phyloP scores from a whole-genome alignment of 768 basidiomycete species.

The Rossbeevera mucosa region DNA sequence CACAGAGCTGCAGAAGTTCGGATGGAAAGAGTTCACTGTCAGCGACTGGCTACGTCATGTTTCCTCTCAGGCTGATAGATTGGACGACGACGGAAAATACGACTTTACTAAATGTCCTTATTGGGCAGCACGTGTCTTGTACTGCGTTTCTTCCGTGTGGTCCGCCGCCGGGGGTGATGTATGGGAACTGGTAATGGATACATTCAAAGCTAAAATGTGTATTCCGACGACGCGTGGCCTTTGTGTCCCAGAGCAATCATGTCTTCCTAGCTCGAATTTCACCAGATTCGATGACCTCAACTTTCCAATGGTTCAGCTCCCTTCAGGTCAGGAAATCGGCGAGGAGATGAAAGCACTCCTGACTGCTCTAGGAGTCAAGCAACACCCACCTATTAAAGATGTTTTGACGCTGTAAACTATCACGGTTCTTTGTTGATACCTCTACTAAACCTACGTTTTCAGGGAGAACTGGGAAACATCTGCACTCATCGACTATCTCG shows the following conservation, averaged over 20 bases:
- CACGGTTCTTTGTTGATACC: not conserved
- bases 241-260: not conserved
- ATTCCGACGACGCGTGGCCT: not conserved
- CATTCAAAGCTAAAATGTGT: not conserved
- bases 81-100: slow-evolving; percentile 38
- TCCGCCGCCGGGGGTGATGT: not conserved
- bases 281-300: not conserved
- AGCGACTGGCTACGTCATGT: slow-evolving; percentile 69
- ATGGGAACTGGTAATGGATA: not conserved
- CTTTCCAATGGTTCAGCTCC: not conserved
- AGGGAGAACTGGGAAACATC: not conserved
- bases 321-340: not conserved
- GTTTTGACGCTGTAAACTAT: not conserved
- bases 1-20: slow-evolving; percentile 53
- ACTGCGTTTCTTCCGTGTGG: slow-evolving; percentile 47
- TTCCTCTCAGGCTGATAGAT: slow-evolving; percentile 38
- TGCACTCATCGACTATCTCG: slow-evolving; percentile 2
- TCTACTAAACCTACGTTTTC: not conserved
- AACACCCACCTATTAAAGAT: not conserved
- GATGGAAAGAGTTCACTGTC: slow-evolving; percentile 71
- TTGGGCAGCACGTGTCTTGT: slow-evolving; percentile 78
- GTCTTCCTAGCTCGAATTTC: not conserved
- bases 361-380: not conserved
- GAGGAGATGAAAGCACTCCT: not conserved
- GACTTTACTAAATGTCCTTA: slow-evolving; percentile 58